These are phyloP conservation scores for Prunus campanulata DNA, from an alignment of 306 rosid genomes.

Conservation along the genomic window DNA sequence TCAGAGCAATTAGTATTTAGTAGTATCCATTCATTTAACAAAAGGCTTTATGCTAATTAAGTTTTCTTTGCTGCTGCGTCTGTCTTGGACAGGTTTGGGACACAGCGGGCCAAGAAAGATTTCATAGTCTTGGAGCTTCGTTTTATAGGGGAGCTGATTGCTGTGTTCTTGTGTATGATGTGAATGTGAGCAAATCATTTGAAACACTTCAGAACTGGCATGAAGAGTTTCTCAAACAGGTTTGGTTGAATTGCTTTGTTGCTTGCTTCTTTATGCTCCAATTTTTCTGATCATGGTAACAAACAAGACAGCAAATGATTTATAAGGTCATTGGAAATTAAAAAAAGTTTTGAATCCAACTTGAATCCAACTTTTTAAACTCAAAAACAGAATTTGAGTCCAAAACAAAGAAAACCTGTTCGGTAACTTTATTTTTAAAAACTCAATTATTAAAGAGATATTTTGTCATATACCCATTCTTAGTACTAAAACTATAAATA, in stretches of 20 bases:
- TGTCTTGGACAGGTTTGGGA: slow-evolving; percentile 77
- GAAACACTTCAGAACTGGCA: slow-evolving; percentile 79
- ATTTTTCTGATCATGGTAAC: background rate
- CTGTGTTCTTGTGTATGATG: slow-evolving; percentile 85
- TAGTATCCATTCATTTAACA: background rate
- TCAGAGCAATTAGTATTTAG: background rate
- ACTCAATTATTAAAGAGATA: no score
- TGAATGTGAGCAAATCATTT: slow-evolving; percentile 58
- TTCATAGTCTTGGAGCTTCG: slow-evolving; percentile 80
- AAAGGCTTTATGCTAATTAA: background rate
- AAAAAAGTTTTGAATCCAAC: no score
- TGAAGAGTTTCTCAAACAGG: slow-evolving; percentile 87
- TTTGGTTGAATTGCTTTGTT: slow-evolving; percentile 17
- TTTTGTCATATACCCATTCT: no score
- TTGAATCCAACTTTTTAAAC: no score
- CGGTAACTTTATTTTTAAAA: no score
- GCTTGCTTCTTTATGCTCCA: background rate
- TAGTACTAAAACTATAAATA: no score
- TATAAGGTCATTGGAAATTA: no score
- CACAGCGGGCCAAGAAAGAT: slow-evolving; percentile 95
- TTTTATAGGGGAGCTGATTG: slow-evolving; percentile 95
- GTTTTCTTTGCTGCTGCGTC: slow-evolving; percentile 1
- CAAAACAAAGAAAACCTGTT: no score
- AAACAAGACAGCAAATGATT: no score
- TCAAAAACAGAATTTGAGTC: no score